Evolutionary conservation across 306 rosid species (phyloP).

Genomic region (Vigna reflexopilosa): DNA sequence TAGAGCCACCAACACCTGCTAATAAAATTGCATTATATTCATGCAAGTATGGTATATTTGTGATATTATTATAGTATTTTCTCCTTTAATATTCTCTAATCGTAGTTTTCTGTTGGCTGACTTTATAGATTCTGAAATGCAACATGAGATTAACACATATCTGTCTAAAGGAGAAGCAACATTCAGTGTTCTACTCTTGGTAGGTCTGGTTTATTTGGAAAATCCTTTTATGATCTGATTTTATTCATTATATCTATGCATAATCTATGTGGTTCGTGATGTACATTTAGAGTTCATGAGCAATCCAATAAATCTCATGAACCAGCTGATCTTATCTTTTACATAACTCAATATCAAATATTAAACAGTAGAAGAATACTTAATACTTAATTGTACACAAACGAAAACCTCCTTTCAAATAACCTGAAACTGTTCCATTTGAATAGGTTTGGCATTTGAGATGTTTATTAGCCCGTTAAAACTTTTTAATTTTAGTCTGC

Average conservation of each 20-base stretch:
- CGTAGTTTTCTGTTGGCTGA: conserved; percentile 26
- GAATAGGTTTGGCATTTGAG: background rate
- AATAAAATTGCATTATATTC: background rate
- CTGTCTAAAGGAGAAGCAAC: conserved; percentile 57
- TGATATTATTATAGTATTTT: conserved; percentile 14
- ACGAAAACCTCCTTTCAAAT: background rate
- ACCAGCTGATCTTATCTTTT: background rate
- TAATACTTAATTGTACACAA: background rate
- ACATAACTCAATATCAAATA: conserved; percentile 1
- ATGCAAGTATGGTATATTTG: background rate
- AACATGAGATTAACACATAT: conserved; percentile 55
- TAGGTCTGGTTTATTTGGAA: conserved; percentile 43
- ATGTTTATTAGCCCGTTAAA: background rate
- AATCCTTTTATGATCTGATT: conserved; percentile 15
- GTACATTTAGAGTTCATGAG: background rate
- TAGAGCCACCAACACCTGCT: background rate
- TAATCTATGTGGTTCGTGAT: conserved; percentile 31
- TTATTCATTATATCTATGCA: conserved; percentile 7
- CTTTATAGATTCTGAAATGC: conserved; percentile 54
- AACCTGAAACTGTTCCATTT: background rate
- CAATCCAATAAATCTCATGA: conserved; percentile 7
- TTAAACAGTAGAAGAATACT: background rate
- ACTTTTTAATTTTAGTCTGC: background rate
- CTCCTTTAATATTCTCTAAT: conserved; percentile 30
- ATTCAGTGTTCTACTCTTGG: conserved; percentile 54